Conservation (phyloP, 2,329 filamentous ascomycete species). For the Trichoderma simmonsii region DNA sequence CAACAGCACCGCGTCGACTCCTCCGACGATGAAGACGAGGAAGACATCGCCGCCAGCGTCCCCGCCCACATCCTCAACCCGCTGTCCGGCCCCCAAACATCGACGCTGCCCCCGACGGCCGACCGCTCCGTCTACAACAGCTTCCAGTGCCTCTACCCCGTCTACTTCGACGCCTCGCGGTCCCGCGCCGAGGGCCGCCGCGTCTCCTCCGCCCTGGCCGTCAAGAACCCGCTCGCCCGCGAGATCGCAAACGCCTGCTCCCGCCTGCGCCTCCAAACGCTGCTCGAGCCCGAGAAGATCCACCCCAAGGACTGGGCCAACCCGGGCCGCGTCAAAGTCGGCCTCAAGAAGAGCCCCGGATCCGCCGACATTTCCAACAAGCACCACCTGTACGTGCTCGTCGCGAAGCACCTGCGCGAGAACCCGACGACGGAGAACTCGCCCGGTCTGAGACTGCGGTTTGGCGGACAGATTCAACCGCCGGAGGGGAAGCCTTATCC, state of each 20-base stretch:
- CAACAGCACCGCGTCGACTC: conserved; percentile 25
- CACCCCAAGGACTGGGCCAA: conserved; percentile 99
- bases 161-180: conserved; percentile 85
- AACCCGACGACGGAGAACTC: conserved; percentile 73
- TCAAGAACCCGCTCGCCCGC: conserved; percentile 80
- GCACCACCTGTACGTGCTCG: conserved; percentile 80
- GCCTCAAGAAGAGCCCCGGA: conserved; percentile 44
- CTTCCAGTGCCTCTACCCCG: conserved; percentile 87
- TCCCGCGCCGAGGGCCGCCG: conserved; percentile 77
- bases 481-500: conserved; percentile 66
- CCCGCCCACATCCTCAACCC: conserved; percentile 22
- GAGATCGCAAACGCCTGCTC: conserved; percentile 87
- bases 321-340: conserved; percentile 81
- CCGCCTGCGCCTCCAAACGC: conserved; percentile 64
- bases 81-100: conserved; percentile 33
- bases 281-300: conserved; percentile 86
- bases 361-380: conserved; percentile 62
- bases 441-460: conserved; percentile 66
- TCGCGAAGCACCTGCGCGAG: conserved; percentile 70
- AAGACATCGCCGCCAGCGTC: conserved; percentile 26
- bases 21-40: not conserved
- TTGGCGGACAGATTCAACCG: conserved; percentile 66
- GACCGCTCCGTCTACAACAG: conserved; percentile 62
- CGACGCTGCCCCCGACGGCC: conserved; percentile 34
- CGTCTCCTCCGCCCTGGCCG: conserved; percentile 68